Base-by-base conservation (phyloP, 306 rosid species). In the Quercus rubra region DNA sequence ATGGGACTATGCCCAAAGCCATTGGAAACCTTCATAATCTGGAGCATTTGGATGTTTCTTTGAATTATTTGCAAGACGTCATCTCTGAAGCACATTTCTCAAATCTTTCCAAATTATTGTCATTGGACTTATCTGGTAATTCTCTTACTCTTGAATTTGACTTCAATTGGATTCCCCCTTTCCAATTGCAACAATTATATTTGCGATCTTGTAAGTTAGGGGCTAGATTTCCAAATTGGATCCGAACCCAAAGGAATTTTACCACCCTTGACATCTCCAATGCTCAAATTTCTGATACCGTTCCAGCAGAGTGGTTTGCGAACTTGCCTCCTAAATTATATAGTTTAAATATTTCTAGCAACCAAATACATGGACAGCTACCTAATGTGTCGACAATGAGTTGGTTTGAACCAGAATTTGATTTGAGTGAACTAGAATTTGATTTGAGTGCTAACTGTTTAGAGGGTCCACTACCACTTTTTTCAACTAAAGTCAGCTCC, bases 371-470 rank as follows among this genome's bases (percentile, higher is more conserved):
- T 30, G 89, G 86, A 2, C 21, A 14, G 20, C 33, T 83, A 46
- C 80, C 78, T 1, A 31, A 77, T 33, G 49, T 11, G 35, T 77
- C 54, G 4, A 11, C 0, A 14, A 68, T 1, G 73, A 77, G 12
- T 14, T 55, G 23, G 23, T 23, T 23, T 23, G 23, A 23, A 23
- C 23, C 23, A 23, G 23, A 23, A 23, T 23, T 23, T 23, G 23
- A 1, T 23, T 23, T 2, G 52, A 70, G 6, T 11, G 54, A 1
- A 49, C 71, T 4, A 0, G 0, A 55, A 74, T 77, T 82, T 66
- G 46, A 79, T 74, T 74, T 84, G 76, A 74, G 71, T 57, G 57
- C 57, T 25, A 87, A 84, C 64, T 58, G 35, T 25, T 84, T 77
- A 67, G 79, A 4, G 72, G 84, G 70, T 85, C 62, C 78, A 12